Percentiles rank a stretch among this genome's conserved stretches.
Evolutionary conservation across 2,329 filamentous ascomycete genomes (phyloP).

Genomic region (Paecilomyces sp.): DNA sequence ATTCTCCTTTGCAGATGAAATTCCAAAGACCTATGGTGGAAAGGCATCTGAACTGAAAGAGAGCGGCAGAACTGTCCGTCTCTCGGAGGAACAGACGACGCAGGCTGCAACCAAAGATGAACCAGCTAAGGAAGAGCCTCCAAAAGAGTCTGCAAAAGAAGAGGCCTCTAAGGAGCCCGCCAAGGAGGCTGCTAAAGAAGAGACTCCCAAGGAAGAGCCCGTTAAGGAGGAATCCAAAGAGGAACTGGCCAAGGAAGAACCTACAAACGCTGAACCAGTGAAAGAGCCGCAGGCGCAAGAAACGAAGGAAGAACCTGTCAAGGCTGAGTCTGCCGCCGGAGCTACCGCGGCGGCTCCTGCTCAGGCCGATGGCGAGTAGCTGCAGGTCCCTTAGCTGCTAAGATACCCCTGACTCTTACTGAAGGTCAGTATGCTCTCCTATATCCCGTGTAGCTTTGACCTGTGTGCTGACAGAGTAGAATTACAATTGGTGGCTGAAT

Average conservation of each 20-base stretch:
- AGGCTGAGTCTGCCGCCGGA: background rate
- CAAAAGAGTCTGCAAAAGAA: conserved; percentile 11
- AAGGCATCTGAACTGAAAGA: conserved; percentile 50
- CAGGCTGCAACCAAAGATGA: conserved; percentile 4
- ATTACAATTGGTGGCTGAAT: background rate
- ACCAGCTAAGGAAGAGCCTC: conserved; percentile 4
- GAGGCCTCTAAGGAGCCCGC: conserved; percentile 7
- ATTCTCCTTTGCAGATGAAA: conserved; percentile 53
- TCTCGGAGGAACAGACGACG: conserved; percentile 17
- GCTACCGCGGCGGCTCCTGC: background rate
- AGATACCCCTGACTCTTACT: conserved; percentile 7
- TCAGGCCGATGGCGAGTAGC: conserved; percentile 8
- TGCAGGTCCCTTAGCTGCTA: conserved; percentile 3
- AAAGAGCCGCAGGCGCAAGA: conserved; percentile 1
- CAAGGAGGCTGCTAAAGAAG: conserved; percentile 12
- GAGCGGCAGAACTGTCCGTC: conserved; percentile 20
- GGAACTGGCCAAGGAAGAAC: conserved; percentile 5
- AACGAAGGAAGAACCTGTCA: background rate
- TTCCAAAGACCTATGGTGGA: conserved; percentile 76
- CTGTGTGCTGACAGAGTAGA: background rate
- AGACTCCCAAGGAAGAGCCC: conserved; percentile 8
- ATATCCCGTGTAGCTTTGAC: background rate
- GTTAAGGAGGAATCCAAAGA: background rate
- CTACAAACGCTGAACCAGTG: conserved; percentile 1
- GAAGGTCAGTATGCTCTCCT: background rate